Percentiles rank a stretch among this genome's conserved stretches.
Conservation (phyloP, 257 asterid species). For the Ilex aquifolium region DNA sequence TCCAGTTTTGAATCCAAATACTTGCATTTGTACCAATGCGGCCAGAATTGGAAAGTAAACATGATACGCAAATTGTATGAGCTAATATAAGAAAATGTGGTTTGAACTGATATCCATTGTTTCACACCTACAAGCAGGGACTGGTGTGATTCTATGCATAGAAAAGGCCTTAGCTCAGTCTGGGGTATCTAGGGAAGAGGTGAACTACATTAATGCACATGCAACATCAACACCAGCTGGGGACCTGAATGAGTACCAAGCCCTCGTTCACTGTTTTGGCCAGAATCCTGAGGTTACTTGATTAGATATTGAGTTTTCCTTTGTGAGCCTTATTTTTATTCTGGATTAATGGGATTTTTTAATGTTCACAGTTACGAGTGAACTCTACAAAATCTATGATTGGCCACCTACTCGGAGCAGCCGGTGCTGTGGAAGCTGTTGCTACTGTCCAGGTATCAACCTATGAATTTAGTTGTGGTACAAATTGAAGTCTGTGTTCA, state of each 20-base stretch:
- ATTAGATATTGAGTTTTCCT: conserved; percentile 4
- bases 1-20: too few species aligned
- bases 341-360: conserved; percentile 3
- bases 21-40: too few species aligned
- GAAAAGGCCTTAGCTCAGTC: conserved; percentile 97
- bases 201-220: conserved; percentile 93
- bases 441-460: conserved; percentile 78
- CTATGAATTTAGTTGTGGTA: neutral
- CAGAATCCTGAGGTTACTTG: conserved; percentile 73
- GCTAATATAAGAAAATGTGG: conserved; percentile 2
- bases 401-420: conserved; percentile 97
- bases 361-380: conserved; percentile 63
- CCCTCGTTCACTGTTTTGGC: conserved; percentile 80
- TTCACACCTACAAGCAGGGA: conserved; percentile 45
- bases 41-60: too few species aligned
- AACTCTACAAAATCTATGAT: conserved; percentile 97
- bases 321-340: conserved; percentile 5
- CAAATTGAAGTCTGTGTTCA: too few species aligned
- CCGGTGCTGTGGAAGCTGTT: conserved; percentile 97
- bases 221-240: conserved; percentile 98
- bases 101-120: conserved; percentile 13
- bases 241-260: conserved; percentile 87
- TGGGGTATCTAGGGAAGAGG: conserved; percentile 81
- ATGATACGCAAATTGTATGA: too few species aligned
- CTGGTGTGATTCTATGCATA: conserved; percentile 81